Evolutionary conservation across 1,284 basidiomycete genomes (phyloP).

Genomic region (Puccinia novopanici): DNA sequence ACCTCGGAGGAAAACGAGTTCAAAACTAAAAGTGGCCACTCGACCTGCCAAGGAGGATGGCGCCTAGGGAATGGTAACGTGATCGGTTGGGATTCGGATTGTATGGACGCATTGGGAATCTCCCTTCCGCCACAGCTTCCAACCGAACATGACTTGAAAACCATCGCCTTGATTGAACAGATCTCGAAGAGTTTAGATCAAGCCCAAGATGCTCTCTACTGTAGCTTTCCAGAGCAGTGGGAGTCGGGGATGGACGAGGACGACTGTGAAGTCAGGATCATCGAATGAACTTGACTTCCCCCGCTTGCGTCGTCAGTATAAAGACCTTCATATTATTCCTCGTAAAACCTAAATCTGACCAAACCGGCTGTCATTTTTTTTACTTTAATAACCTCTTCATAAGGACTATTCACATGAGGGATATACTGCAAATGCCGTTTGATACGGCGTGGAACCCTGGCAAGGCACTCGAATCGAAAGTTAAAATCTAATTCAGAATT

Average conservation of each 20-base stretch:
- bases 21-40: not conserved
- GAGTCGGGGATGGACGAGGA: constrained; percentile 18
- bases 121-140: constrained; percentile 19
- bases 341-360: too few species aligned
- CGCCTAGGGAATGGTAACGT: constrained; percentile 24
- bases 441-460: too few species aligned
- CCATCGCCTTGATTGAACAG: constrained; percentile 14
- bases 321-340: too few species aligned
- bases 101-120: constrained; percentile 6
- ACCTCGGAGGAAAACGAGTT: constrained; percentile 1
- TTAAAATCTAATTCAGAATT: too few species aligned
- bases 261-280: not conserved
- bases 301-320: too few species aligned
- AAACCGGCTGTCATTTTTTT: too few species aligned
- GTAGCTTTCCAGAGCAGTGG: not conserved
- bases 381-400: too few species aligned
- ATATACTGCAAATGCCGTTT: too few species aligned
- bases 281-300: not conserved
- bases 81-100: constrained; percentile 22
- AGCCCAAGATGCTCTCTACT: constrained; percentile 30
- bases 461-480: too few species aligned
- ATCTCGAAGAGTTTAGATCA: constrained; percentile 22
- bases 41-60: constrained; percentile 3
- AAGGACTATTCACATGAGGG: too few species aligned
- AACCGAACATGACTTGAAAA: constrained; percentile 22